Conservation (phyloP, 2,329 filamentous ascomycete species). For the Ciborinia camelliae region DNA sequence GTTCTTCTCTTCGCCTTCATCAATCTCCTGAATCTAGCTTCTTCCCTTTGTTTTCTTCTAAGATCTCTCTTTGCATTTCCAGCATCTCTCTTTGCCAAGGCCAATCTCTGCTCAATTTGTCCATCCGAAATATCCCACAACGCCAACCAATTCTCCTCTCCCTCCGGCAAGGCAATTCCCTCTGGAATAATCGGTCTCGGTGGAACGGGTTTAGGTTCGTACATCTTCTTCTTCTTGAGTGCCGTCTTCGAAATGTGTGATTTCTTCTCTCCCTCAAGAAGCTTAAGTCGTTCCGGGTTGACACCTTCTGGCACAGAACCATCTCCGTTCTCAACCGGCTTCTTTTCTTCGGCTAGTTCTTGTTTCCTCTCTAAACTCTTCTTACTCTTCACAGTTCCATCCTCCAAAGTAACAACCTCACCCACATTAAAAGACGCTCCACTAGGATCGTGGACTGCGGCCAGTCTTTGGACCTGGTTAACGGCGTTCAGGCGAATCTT, state of each 20-base stretch:
- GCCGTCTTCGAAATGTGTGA: conserved; percentile 23
- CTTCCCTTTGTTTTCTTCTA: conserved; percentile 27
- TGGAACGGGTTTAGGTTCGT: conserved; percentile 22
- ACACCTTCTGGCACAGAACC: conserved; percentile 12
- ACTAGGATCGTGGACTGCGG: conserved; percentile 36
- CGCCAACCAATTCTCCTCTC: conserved; percentile 36
- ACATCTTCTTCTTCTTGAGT: conserved; percentile 20
- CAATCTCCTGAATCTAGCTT: conserved; percentile 33
- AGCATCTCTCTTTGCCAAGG: conserved; percentile 27
- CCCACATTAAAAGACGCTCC: conserved; percentile 38
- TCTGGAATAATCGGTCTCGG: conserved; percentile 35
- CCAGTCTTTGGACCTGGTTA: conserved; percentile 34
- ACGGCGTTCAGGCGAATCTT: conserved; percentile 36
- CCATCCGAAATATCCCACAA: conserved; percentile 39
- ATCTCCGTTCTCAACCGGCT: conserved; percentile 5
- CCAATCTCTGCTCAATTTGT: conserved; percentile 32
- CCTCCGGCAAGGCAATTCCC: conserved; percentile 31
- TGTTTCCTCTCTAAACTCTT: conserved; percentile 19
- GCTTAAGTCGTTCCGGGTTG: conserved; percentile 18
- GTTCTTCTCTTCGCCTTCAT: conserved; percentile 33
- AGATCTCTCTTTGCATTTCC: conserved; percentile 25
- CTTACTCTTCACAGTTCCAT: conserved; percentile 34
- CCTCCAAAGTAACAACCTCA: conserved; percentile 31
- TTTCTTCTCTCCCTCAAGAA: conserved; percentile 21
- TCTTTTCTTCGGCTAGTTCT: conserved; percentile 21